A percentile compares a stretch with the other conserved stretches of the same genome.
These are phyloP conservation scores for Solanum lycopersicoides DNA, from an alignment of 257 asterid genomes.

Conservation along the genomic window DNA sequence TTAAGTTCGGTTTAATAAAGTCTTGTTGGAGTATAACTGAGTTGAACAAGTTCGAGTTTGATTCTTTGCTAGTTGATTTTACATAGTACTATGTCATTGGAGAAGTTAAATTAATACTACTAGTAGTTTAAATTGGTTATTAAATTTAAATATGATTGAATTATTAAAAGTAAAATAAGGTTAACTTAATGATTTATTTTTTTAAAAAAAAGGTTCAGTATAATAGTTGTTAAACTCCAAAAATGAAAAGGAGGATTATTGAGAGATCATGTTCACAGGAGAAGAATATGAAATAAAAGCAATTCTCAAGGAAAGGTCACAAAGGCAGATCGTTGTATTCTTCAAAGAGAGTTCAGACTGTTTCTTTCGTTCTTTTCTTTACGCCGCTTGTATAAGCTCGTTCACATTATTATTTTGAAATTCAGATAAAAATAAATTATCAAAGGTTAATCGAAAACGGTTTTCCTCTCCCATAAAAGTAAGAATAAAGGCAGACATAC, in stretches of 20 bases:
- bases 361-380: neutral
- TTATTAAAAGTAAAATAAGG: neutral
- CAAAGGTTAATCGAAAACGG: too few relatives aligned
- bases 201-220: neutral
- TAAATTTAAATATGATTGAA: neutral
- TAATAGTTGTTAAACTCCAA: neutral
- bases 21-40: neutral
- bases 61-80: neutral
- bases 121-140: neutral
- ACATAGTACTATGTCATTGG: neutral
- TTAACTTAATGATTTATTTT: neutral
- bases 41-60: neutral
- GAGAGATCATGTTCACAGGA: constrained; percentile 23
- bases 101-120: neutral
- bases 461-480: too few relatives aligned
- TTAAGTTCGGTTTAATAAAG: neutral
- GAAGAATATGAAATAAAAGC: neutral
- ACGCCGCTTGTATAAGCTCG: rapidly evolving
- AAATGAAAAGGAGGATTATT: neutral
- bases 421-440: neutral
- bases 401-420: neutral
- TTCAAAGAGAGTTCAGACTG: neutral
- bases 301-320: neutral
- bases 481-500: neutral
- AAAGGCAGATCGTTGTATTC: neutral